Conservation (phyloP, 129 eudicot genomes). For the Ambrosia trifida region DNA sequence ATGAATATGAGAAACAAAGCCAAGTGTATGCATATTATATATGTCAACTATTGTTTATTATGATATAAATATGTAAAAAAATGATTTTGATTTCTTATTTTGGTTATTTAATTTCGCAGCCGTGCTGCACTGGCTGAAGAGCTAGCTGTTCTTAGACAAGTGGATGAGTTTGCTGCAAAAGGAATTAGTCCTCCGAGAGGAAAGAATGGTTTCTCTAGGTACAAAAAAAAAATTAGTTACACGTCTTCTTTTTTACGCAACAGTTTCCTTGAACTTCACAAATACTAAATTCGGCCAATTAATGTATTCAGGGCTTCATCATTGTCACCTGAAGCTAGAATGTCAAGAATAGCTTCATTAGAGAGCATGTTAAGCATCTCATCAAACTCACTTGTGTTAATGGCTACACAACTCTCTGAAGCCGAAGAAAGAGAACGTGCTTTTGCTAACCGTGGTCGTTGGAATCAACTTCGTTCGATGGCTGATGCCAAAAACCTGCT, state of each 20-base stretch:
- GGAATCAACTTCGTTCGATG: slow-evolving; percentile 96
- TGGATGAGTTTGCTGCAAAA: slow-evolving; percentile 85
- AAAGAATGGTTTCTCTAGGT: slow-evolving; percentile 89
- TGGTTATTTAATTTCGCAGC: slow-evolving; percentile 46
- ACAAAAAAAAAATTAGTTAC: neutral
- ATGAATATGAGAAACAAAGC: slow-evolving; percentile 97
- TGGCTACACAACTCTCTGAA: slow-evolving; percentile 99
- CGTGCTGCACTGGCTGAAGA: slow-evolving; percentile 98
- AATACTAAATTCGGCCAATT: neutral
- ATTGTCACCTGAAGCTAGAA: slow-evolving; percentile 86
- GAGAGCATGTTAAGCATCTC: slow-evolving; percentile 89
- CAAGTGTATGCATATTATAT: slow-evolving; percentile 72
- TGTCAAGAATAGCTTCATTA: slow-evolving; percentile 86
- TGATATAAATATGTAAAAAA: slow-evolving; percentile 4
- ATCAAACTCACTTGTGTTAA: slow-evolving; percentile 86
- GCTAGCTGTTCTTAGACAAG: slow-evolving; percentile 91
- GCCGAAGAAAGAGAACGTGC: slow-evolving; percentile 98
- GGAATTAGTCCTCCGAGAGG: slow-evolving; percentile 94
- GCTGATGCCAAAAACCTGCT: slow-evolving; percentile 93
- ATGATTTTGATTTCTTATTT: neutral
- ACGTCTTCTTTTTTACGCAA: neutral
- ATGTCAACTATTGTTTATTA: neutral
- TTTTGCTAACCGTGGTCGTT: slow-evolving; percentile 79
- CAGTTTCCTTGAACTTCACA: neutral
- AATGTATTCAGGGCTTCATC: slow-evolving; percentile 65